Evolutionary conservation across 805 yeast species (phyloP).

Genomic region (Wickerhamiella hasegawae): DNA sequence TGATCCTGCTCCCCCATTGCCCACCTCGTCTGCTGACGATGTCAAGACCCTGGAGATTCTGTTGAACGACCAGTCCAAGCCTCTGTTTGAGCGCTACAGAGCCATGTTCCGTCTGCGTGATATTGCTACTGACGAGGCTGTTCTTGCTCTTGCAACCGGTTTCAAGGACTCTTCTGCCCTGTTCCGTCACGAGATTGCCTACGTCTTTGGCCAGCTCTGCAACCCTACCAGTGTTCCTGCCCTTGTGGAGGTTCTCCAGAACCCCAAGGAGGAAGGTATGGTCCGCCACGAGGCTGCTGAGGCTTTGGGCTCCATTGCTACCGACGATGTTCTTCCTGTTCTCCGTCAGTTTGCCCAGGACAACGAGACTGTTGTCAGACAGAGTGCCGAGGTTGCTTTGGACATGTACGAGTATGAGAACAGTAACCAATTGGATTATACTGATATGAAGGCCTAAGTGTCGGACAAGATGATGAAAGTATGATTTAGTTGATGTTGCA

Average conservation of each 20-base stretch:
- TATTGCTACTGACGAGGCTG: conserved; percentile 83
- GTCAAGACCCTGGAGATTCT: conserved; percentile 49
- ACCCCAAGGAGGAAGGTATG: conserved; percentile 83
- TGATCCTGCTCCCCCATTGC: conserved; percentile 97
- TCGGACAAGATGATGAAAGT: too few species aligned
- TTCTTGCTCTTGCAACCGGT: conserved; percentile 80
- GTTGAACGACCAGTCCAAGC: conserved; percentile 58
- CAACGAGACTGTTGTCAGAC: conserved; percentile 80
- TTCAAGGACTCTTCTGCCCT: conserved; percentile 82
- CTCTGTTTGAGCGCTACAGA: conserved; percentile 87
- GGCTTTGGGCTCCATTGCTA: conserved; percentile 92
- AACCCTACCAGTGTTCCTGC: conserved; percentile 87
- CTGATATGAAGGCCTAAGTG: conserved; percentile 24
- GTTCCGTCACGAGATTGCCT: conserved; percentile 95
- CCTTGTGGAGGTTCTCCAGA: conserved; percentile 62
- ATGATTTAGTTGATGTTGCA: too few species aligned
- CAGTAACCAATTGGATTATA: conserved; percentile 67
- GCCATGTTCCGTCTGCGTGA: conserved; percentile 98
- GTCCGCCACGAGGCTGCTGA: conserved; percentile 99
- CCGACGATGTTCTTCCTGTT: conserved; percentile 86
- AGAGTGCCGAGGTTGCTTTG: conserved; percentile 90
- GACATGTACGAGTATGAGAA: conserved; percentile 97
- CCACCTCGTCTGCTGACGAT: conserved; percentile 40
- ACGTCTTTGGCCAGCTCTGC: conserved; percentile 93
- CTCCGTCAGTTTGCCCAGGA: conserved; percentile 66